These are phyloP conservation scores for Daedaleopsis nitida DNA, from an alignment of 768 basidiomycete genomes.

Conservation along the genomic window DNA sequence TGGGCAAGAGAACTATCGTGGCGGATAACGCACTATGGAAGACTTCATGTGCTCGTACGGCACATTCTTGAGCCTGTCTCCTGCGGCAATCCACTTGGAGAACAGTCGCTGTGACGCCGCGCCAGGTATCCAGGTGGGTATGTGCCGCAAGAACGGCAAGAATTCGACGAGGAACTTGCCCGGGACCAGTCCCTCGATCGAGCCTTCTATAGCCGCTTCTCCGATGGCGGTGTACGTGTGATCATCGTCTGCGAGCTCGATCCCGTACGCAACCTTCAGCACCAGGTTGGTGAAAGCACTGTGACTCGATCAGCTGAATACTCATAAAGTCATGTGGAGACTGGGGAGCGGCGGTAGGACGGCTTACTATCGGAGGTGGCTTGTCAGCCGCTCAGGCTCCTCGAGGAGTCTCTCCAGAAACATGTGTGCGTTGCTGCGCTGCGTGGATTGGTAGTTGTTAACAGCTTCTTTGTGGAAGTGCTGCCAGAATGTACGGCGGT, in stretches of 20 bases:
- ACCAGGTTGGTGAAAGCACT: constrained; percentile 3
- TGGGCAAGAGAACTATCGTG: too few relatives aligned
- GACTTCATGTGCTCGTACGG: neutral
- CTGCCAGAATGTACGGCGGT: constrained; percentile 4
- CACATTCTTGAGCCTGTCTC: neutral
- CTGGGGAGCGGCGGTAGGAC: neutral
- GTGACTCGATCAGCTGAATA: neutral
- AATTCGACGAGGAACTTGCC: constrained; percentile 30
- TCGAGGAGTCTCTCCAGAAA: neutral
- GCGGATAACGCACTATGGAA: neutral
- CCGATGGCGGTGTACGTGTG: constrained; percentile 30
- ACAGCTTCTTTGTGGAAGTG: neutral
- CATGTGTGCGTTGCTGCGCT: neutral
- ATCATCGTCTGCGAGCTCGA: constrained; percentile 21
- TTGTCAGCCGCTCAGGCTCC: neutral
- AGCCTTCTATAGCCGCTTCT: constrained; percentile 28
- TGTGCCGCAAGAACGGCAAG: constrained; percentile 26
- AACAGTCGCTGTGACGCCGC: constrained; percentile 17
- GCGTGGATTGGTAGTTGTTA: neutral
- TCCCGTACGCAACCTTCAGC: constrained; percentile 31
- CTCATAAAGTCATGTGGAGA: too few relatives aligned
- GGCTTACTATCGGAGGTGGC: constrained; percentile 9
- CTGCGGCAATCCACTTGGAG: constrained; percentile 1
- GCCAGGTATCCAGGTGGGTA: constrained; percentile 28
- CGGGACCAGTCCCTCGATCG: constrained; percentile 22